phyloP scores from a whole-genome alignment of 2,329 filamentous ascomycete genomes.

The Amesomyces nigricolor region DNA sequence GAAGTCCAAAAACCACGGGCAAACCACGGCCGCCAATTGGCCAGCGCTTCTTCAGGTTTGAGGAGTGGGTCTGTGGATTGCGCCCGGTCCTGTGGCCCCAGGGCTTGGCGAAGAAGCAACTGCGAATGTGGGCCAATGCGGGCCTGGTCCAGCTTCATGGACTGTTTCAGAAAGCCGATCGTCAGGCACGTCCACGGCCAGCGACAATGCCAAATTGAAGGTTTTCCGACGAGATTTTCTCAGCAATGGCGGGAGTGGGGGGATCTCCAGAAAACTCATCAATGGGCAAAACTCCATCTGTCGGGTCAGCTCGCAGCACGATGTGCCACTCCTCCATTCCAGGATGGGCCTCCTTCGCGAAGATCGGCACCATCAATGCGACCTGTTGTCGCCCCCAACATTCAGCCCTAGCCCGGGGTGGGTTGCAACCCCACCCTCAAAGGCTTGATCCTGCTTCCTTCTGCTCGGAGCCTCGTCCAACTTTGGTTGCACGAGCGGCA shows the following conservation, averaged over 20 bases:
- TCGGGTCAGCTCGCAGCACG: too few relatives aligned
- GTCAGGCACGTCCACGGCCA: slow-evolving; percentile 14
- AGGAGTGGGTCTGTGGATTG: neutral
- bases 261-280: too few relatives aligned
- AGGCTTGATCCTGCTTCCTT: too few relatives aligned
- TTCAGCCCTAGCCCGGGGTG: too few relatives aligned
- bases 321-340: neutral
- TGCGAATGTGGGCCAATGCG: slow-evolving; percentile 12
- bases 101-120: slow-evolving; percentile 6
- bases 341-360: slow-evolving; percentile 7
- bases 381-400: too few relatives aligned
- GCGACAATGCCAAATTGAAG: neutral
- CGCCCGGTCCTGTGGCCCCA: too few relatives aligned
- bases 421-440: too few relatives aligned
- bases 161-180: slow-evolving; percentile 29
- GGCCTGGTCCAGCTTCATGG: slow-evolving; percentile 22
- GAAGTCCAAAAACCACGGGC: slow-evolving; percentile 14
- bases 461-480: too few relatives aligned
- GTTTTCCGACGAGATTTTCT: too few relatives aligned
- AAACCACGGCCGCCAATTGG: slow-evolving; percentile 16
- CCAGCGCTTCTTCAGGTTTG: slow-evolving; percentile 1
- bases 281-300: too few relatives aligned
- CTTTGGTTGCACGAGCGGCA: too few relatives aligned
- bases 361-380: neutral
- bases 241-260: too few relatives aligned